Evolutionary conservation across 2,329 filamentous ascomycete genomes (phyloP).

Genomic region (Sphaceloma murrayae): DNA sequence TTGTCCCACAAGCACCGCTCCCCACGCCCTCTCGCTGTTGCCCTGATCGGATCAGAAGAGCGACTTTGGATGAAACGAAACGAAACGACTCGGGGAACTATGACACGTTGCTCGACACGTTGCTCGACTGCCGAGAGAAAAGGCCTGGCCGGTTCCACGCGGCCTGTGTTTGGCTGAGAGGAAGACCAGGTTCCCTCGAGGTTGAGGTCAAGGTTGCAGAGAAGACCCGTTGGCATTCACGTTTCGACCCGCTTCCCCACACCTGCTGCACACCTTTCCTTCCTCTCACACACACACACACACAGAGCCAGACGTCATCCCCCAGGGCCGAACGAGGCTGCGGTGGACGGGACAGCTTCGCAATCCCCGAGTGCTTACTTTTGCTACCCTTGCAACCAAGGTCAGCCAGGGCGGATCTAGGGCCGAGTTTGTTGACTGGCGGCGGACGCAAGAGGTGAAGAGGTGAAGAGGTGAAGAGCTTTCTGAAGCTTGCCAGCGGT

Average conservation of each 20-base stretch:
- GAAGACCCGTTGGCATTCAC: too few relatives aligned
- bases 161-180: too few relatives aligned
- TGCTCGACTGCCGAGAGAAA: constrained; percentile 4
- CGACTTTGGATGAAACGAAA: constrained; percentile 1
- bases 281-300: not conserved
- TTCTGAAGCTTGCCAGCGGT: not conserved
- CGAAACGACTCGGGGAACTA: constrained; percentile 8
- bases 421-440: too few relatives aligned
- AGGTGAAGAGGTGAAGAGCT: too few relatives aligned
- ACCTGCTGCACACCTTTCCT: not conserved
- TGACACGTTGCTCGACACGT: not conserved
- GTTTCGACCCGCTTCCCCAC: constrained; percentile 11
- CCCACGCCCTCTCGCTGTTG: not conserved
- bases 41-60: too few relatives aligned
- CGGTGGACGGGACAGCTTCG: not conserved
- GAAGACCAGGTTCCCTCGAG: too few relatives aligned
- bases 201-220: too few relatives aligned
- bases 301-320: constrained; percentile 8
- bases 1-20: not conserved
- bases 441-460: too few relatives aligned
- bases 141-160: too few relatives aligned
- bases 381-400: not conserved
- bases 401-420: not conserved
- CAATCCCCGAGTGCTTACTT: constrained; percentile 13
- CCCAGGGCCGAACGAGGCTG: not conserved